Percentiles rank a stretch among this genome's conserved stretches.
phyloP scores from a whole-genome alignment of 140 eudicot species.

The Cichorium intybus region DNA sequence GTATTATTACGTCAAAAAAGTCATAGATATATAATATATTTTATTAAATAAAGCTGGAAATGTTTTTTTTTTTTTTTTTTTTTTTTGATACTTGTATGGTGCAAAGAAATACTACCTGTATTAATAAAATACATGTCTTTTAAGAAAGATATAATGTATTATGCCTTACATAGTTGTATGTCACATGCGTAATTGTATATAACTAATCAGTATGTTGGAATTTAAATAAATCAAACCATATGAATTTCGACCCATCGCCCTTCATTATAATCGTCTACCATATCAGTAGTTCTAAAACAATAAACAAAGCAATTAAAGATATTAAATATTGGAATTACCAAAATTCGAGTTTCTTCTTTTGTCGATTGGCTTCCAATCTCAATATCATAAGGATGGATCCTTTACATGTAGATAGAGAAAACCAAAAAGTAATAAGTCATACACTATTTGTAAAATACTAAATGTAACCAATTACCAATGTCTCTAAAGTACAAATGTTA shows the following conservation, averaged over 20 bases:
- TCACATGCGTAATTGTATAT: not conserved
- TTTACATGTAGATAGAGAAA: no score
- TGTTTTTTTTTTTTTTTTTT: not conserved
- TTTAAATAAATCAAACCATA: no score
- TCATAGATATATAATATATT: not conserved
- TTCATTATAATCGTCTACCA: no score
- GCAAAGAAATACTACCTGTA: not conserved
- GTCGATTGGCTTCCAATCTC: not conserved
- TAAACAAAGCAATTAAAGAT: not conserved
- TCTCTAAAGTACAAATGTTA: not conserved
- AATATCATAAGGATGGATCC: no score
- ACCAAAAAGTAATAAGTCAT: no score
- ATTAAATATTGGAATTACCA: no score
- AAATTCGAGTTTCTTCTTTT: not conserved
- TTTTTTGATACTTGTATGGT: not conserved
- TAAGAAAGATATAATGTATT: not conserved
- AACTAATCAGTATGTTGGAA: not conserved
- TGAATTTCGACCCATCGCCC: no score
- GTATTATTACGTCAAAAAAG: constrained; percentile 28
- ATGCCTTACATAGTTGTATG: not conserved
- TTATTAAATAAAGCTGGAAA: constrained; percentile 1
- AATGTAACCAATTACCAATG: not conserved
- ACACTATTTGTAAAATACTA: not conserved
- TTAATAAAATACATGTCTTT: not conserved
- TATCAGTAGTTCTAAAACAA: no score